Evolutionary conservation across 345 rosid genomes (phyloP), one percentile per base, ranked within the genome.

Genomic region (Dovyalis caffra): DNA sequence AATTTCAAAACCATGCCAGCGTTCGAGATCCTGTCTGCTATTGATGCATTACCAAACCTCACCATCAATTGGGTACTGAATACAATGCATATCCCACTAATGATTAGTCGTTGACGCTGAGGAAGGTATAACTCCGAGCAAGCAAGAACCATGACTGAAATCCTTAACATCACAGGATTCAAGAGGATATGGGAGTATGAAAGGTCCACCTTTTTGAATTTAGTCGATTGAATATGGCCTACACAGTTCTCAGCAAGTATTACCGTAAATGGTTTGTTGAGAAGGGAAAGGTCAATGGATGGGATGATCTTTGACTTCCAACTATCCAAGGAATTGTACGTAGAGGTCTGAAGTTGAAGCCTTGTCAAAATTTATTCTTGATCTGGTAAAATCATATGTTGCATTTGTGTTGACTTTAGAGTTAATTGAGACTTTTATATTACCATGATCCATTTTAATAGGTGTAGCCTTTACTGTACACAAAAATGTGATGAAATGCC

Each of bases 301-400:
- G 99, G 99, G 99, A 95, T 81, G 99, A 95, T 84, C 92, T 97
- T 43, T 91, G 97, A 15, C 89, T 95, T 81, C 97, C 97, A 21
- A 95, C 99, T 15, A 97, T 95, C 45, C 97, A 91, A 82, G 97
- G 99, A 77, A 95, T 95, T 60, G 95, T 92, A 16, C 95, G 95
- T 18, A 87, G 97, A 80, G 97, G 99, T 65, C 78, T 95, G 64
- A 92, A 92, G 78, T 95, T 11, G 99, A 95, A 78, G 97, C 99
- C 47, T 62, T 95, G 73, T 88, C 91, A 26, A 95, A 92, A 67
- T 95, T 95, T 78, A 92, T 95, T 84, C 90, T 95, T 43, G 99
- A 95, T 66, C 97, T 90, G 93, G 98, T 95, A 79, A 64, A 74
- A 51, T n/a, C 14, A 7, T 8, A 9, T 58, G n/a, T 10, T 28